Conservation (phyloP, 441 rosid species). For the Sinapis alba region DNA sequence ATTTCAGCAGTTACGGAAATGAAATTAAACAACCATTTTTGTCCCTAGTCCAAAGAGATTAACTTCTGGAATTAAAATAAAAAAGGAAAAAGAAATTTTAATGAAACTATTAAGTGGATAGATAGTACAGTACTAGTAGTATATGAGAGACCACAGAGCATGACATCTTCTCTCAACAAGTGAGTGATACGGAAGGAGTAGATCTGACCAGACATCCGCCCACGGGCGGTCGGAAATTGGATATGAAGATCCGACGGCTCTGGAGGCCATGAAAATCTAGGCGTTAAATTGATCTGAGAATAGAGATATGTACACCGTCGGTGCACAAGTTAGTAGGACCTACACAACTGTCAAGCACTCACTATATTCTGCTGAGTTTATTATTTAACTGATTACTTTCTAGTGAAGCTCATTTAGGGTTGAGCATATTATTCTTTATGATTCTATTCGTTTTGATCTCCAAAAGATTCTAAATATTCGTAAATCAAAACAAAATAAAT, state of each 20-base stretch:
- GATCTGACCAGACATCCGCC: slow-evolving; percentile 16
- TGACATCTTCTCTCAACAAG: background rate
- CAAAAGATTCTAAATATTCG: too few relatives aligned
- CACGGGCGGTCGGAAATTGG: background rate
- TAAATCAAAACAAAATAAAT: too few relatives aligned
- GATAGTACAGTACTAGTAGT: background rate
- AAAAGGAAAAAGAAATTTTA: too few relatives aligned
- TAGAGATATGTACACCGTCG: slow-evolving; percentile 31
- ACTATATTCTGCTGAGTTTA: slow-evolving; percentile 12
- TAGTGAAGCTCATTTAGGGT: background rate
- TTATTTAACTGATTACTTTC: background rate
- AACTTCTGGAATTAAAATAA: too few relatives aligned
- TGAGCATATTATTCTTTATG: too few relatives aligned
- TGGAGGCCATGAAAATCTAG: slow-evolving; percentile 27
- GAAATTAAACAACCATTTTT: too few relatives aligned
- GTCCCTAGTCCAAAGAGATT: too few relatives aligned
- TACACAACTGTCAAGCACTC: slow-evolving; percentile 32
- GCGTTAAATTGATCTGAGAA: slow-evolving; percentile 22
- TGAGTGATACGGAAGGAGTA: background rate
- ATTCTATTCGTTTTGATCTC: too few relatives aligned
- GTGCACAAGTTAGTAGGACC: slow-evolving; percentile 21
- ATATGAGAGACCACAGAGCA: background rate
- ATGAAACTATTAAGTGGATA: too few relatives aligned
- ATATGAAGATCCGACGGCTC: slow-evolving; percentile 30
- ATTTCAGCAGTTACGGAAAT: too few relatives aligned